phyloP scores from a whole-genome alignment of 345 rosid genomes.

The Aquilaria malaccensis region DNA sequence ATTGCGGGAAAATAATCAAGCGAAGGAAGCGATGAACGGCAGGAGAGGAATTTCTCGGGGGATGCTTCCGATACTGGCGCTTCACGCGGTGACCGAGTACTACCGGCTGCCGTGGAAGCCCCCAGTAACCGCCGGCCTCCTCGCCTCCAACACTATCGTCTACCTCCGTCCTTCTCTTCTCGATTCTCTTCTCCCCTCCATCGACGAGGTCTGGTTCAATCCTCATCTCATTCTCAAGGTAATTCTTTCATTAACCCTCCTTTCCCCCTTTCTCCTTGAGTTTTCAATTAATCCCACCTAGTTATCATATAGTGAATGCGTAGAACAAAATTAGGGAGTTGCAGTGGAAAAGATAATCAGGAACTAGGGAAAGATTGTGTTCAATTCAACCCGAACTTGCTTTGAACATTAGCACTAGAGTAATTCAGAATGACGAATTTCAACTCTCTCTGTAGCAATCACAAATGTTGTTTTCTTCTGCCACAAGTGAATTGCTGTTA shows the following conservation, averaged over 20 bases:
- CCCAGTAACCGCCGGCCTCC: constrained; percentile 77
- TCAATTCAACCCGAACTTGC: no score
- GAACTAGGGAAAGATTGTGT: no score
- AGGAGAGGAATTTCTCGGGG: constrained; percentile 39
- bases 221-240: constrained; percentile 89
- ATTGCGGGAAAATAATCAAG: no score
- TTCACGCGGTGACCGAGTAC: constrained; percentile 68
- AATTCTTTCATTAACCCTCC: neutral
- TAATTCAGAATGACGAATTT: no score
- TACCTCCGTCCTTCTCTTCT: constrained; percentile 70
- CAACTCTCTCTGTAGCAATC: no score
- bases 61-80: constrained; percentile 67
- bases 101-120: constrained; percentile 83
- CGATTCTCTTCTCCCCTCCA: constrained; percentile 48
- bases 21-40: constrained; percentile 3
- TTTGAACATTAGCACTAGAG: no score
- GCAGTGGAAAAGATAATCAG: no score
- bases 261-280: neutral
- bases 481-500: no score
- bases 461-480: no score
- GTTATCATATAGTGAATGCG: no score
- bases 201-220: constrained; percentile 76
- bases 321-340: no score
- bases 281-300: neutral
- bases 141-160: constrained; percentile 67